Base-by-base conservation (phyloP, 177 flowering plant genomes). In the Viscum album region DNA sequence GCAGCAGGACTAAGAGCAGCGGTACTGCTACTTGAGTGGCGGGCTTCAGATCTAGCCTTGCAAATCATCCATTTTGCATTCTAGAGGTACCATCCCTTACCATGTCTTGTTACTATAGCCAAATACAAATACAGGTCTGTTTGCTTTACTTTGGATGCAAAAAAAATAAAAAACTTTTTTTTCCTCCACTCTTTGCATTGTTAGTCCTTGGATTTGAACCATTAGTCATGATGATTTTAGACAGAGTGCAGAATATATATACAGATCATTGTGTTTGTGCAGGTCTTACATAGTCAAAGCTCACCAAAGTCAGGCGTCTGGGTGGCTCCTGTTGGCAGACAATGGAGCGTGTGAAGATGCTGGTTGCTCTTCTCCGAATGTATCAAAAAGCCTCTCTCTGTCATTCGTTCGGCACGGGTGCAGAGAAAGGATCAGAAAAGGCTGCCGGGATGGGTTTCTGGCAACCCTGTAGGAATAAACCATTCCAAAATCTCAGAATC, bases 1-100 rank as follows among this genome's bases (percentile, higher is more conserved):
- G 93, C 97, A 88, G 97, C 95, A 89, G 90, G 97, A 86, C 93
- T 88, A 85, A 89, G 90, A 88, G 81, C 86, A 81, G 84, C 84
- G 78, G 86, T 80, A 82, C 89, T 89, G 96, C 95, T 86, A 89
- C 93, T 78, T 79, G 85, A 85, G 88, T 89, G 88, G 92, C 96
- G 79, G 90, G 88, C 92, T 89, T 85, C 88, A 47, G 77, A 84
- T 94, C 88, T 89, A 83, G 88, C 88, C 97, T 87, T 89, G 96
- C 98, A 89, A 85, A 76, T 85, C 78, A 81, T 79, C 83, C 82
- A 83, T 80, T 81, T 88, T 85, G 95, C 96, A 89, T 90, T 90
- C 89, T 90, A 88, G 83, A 88, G 98, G 98, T 93, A 83, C 41
- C 19, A 54, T 54, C 26, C n/a, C n/a, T n/a, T n/a, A 39, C 45